Evolutionary conservation across 2,329 filamentous ascomycete genomes (phyloP).

Genomic region (Thelonectria olida): DNA sequence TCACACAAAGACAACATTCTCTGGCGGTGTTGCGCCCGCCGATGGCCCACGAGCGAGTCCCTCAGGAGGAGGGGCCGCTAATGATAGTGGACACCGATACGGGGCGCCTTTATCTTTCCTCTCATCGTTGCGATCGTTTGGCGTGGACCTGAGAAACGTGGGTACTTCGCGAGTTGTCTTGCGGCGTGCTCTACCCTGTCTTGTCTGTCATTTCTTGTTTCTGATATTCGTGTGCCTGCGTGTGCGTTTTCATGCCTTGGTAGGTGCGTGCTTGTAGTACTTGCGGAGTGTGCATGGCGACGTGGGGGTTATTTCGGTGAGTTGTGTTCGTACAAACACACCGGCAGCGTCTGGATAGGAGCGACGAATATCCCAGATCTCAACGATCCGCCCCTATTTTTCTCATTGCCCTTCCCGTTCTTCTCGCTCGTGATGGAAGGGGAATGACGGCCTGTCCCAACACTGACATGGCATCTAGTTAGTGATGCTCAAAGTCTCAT

Average conservation of each 20-base stretch:
- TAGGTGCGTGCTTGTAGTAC: slow-evolving; percentile 5
- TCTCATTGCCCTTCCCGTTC: not conserved
- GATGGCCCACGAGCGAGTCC: slow-evolving; percentile 1
- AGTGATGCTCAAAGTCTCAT: not conserved
- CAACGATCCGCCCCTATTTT: not conserved
- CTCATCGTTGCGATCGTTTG: slow-evolving; percentile 4
- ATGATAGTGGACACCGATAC: slow-evolving; percentile 10
- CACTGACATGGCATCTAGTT: not conserved
- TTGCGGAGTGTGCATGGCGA: slow-evolving; percentile 3
- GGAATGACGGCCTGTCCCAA: not conserved
- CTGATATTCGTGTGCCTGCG: slow-evolving; percentile 7
- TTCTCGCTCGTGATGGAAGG: not conserved
- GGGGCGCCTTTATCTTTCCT: slow-evolving; percentile 11
- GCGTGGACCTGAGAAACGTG: not conserved
- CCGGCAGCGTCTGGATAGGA: slow-evolving; percentile 2
- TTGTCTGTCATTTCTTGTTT: slow-evolving; percentile 4
- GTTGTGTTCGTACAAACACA: slow-evolving; percentile 12
- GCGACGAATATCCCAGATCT: not conserved
- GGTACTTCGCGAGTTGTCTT: slow-evolving; percentile 2
- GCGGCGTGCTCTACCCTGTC: not conserved
- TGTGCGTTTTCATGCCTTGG: slow-evolving; percentile 8
- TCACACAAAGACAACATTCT: slow-evolving; percentile 13
- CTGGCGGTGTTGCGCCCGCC: slow-evolving; percentile 15
- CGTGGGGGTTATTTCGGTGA: slow-evolving; percentile 21
- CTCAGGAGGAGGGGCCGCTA: slow-evolving; percentile 6